Base-by-base conservation (phyloP, 202 grass and related monocot species). In the Setaria italica region DNA sequence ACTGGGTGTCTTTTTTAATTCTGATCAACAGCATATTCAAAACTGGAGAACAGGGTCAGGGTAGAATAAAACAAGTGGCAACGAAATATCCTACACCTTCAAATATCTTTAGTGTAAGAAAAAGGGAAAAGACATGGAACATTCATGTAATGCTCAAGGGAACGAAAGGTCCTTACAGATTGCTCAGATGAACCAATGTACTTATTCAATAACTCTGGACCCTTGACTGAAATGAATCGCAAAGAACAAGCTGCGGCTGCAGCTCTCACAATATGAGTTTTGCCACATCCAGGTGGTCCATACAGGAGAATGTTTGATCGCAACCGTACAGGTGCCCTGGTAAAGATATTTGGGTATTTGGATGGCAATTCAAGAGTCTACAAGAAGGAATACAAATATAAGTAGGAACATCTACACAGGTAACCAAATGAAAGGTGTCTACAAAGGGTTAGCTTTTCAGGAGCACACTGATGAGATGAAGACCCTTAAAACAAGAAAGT, bases 161-260 rank as follows among this genome's bases (percentile, higher is more conserved):
- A 79, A 86, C 48, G 68, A 83, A 20, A 79, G 33, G 34, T 72
- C 70, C 90, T 88, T 91, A 98, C 96, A 39, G 91, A 94, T 90
- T 98, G 93, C 79, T 98, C 93, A 82, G 96, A 94, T 88, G 96
- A 94, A 51, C 96, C 96, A 16, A 98, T 98, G 72, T 98, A 98
- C 86, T 95, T 98, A 70, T 98, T 98, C 89, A 98, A 79, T 42
- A 98, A 85, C 68, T 98, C 96, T 84, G 96, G 96, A 34, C 93
- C 96, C 82, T 94, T 98, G 67, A 98, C 76, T 69, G 93, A 94
- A 89, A 98, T 95, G 91, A 95, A 95, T 60, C 91, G 81, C 45
- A 95, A 90, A 80, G 91, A 95, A 85, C 91, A 99, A 83, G 93
- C 96, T 54, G 93, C 81, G 79, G 96, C 96, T 13, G 96, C 96